phyloP scores from a whole-genome alignment of 139 green algal species.

The Marvania coccoides region DNA sequence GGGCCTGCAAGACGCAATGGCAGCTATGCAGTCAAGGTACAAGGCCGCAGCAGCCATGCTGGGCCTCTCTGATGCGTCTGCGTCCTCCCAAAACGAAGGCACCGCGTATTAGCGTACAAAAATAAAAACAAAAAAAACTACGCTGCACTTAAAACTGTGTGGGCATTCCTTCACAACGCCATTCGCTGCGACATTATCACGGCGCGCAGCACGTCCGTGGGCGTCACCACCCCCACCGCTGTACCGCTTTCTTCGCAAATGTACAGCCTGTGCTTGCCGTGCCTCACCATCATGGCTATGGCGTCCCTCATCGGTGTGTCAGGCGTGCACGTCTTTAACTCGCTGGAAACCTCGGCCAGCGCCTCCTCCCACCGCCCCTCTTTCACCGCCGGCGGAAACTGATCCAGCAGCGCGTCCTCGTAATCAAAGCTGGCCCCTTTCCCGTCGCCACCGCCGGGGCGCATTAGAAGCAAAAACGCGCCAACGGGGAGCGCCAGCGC shows the following conservation, averaged over 20 bases:
- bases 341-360: not conserved
- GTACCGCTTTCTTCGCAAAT: conserved; percentile 1
- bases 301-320: conserved; percentile 1
- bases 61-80: conserved; percentile 25
- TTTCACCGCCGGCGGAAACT: conserved; percentile 5
- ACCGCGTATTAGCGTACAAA: not conserved
- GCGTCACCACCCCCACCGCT: conserved; percentile 14
- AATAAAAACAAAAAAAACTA: not conserved
- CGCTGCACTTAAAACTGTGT: too few species aligned
- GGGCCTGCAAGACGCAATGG: conserved; percentile 51
- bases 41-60: conserved; percentile 48
- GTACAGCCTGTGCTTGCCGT: conserved; percentile 22
- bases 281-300: conserved; percentile 1
- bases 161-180: too few species aligned
- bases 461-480: conserved; percentile 10
- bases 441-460: not conserved
- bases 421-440: not conserved
- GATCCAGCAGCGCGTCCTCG: conserved; percentile 13
- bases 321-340: not conserved
- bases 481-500: conserved; percentile 23
- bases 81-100: too few species aligned
- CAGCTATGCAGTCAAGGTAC: conserved; percentile 48
- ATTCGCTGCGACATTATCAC: too few species aligned
- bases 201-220: conserved; percentile 21
- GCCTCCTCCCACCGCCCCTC: conserved; percentile 16